Percentiles rank a stretch among this genome's conserved stretches.
Conservation (phyloP, 805 yeast species). For the Ogataea nonfermentans region DNA sequence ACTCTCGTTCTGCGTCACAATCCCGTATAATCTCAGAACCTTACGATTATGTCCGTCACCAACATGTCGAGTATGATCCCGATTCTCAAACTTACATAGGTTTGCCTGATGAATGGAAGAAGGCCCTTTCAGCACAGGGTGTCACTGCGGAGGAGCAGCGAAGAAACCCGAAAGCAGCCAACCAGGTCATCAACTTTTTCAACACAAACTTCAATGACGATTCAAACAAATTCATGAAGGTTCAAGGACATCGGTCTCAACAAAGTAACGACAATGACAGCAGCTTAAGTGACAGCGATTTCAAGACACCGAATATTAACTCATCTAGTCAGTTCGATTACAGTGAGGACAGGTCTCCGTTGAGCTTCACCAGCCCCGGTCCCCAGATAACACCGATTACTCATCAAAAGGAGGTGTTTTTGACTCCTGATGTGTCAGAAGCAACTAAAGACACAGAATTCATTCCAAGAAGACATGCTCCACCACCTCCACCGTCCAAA, state of each 20-base stretch:
- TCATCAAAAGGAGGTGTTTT: constrained; percentile 2
- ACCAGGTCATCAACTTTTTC: constrained; percentile 32
- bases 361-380: constrained; percentile 14
- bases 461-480: constrained; percentile 37
- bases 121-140: constrained; percentile 77
- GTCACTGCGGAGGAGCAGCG: constrained; percentile 85
- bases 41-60: constrained; percentile 82
- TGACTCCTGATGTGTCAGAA: not conserved
- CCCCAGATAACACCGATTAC: constrained; percentile 12
- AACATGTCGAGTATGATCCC: constrained; percentile 89
- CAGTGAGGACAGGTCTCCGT: constrained; percentile 12
- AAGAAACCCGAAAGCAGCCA: constrained; percentile 88
- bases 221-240: constrained; percentile 31
- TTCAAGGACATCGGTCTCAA: constrained; percentile 21
- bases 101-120: constrained; percentile 90
- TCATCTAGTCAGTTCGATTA: constrained; percentile 16
- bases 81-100: constrained; percentile 87
- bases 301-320: constrained; percentile 19
- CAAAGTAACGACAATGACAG: constrained; percentile 24
- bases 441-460: constrained; percentile 24
- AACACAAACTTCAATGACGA: constrained; percentile 25
- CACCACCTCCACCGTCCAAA: constrained; percentile 32
- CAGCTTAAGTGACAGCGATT: constrained; percentile 17
- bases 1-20: constrained; percentile 16
- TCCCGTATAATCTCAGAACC: constrained; percentile 78